A percentile compares a stretch with the other conserved stretches of the same genome.
These are phyloP conservation scores for Globisporangium parvum DNA, from an alignment of 352 stramenopile genomes.

Conservation along the genomic window DNA sequence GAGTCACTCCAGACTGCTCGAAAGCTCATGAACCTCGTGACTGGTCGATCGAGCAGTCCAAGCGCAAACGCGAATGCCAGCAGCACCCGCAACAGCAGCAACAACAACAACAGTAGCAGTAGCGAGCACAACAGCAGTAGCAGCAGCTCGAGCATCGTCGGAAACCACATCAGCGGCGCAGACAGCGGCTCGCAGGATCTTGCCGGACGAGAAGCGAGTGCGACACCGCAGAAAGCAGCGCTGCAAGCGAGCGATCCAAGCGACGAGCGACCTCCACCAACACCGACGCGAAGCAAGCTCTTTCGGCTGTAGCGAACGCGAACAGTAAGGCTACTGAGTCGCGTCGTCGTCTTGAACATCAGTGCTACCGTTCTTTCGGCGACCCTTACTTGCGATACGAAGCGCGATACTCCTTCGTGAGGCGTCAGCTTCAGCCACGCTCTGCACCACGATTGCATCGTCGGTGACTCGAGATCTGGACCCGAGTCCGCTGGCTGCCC, in stretches of 20 bases:
- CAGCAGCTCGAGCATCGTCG: conserved; percentile 13
- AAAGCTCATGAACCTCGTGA: conserved; percentile 23
- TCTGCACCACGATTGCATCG: no score
- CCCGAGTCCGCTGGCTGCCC: no score
- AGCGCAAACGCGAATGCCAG: conserved; percentile 4
- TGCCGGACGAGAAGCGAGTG: no score
- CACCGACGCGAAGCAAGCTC: conserved; percentile 6
- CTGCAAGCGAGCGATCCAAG: background rate
- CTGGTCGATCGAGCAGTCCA: conserved; percentile 13
- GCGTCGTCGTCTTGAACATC: no score
- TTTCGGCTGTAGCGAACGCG: conserved; percentile 3
- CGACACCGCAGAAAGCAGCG: background rate
- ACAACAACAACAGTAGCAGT: conserved; percentile 10
- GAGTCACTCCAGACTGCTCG: conserved; percentile 10
- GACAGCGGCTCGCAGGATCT: background rate
- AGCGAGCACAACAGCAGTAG: conserved; percentile 14
- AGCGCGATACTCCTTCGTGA: no score
- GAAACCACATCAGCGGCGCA: background rate
- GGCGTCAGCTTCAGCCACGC: no score
- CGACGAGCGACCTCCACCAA: conserved; percentile 2
- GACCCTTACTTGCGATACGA: no score
- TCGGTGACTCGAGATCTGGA: no score
- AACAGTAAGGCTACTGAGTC: no score
- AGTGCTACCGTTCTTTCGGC: no score
- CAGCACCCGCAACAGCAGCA: conserved; percentile 6